These are phyloP conservation scores for Exserohilum rostratum DNA, from an alignment of 2,329 filamentous ascomycete genomes.

Conservation along the genomic window DNA sequence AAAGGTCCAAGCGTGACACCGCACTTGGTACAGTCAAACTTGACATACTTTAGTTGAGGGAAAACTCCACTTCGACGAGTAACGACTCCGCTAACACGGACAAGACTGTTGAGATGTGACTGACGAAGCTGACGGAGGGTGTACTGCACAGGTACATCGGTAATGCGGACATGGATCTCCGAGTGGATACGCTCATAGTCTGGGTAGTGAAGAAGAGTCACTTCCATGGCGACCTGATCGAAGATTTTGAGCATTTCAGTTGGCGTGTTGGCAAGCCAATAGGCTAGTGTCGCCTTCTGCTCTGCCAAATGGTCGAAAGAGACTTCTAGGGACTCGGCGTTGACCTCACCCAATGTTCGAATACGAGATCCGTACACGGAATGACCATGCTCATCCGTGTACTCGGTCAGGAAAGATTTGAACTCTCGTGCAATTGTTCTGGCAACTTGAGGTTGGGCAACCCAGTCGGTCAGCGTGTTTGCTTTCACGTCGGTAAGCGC, in stretches of 20 bases:
- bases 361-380: slow-evolving; percentile 97
- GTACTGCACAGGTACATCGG: slow-evolving; percentile 91
- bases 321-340: slow-evolving; percentile 94
- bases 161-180: slow-evolving; percentile 96
- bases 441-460: slow-evolving; percentile 86
- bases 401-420: slow-evolving; percentile 95
- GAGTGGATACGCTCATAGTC: slow-evolving; percentile 98
- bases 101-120: slow-evolving; percentile 92
- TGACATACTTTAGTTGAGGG: slow-evolving; percentile 97
- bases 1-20: slow-evolving; percentile 91
- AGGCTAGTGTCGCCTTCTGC: slow-evolving; percentile 91
- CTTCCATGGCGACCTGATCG: slow-evolving; percentile 95
- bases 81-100: slow-evolving; percentile 93
- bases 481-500: slow-evolving; percentile 93
- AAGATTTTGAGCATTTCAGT: slow-evolving; percentile 96
- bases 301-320: slow-evolving; percentile 91
- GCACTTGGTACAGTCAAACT: slow-evolving; percentile 96
- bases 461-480: slow-evolving; percentile 92
- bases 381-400: slow-evolving; percentile 83
- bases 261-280: slow-evolving; percentile 94
- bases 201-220: slow-evolving; percentile 92
- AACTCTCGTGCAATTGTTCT: slow-evolving; percentile 95
- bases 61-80: slow-evolving; percentile 94
- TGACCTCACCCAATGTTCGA: slow-evolving; percentile 93
- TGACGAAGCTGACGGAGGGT: slow-evolving; percentile 94